Conservation (phyloP, 768 basidiomycete species). For the Amanita polypyramis region DNA sequence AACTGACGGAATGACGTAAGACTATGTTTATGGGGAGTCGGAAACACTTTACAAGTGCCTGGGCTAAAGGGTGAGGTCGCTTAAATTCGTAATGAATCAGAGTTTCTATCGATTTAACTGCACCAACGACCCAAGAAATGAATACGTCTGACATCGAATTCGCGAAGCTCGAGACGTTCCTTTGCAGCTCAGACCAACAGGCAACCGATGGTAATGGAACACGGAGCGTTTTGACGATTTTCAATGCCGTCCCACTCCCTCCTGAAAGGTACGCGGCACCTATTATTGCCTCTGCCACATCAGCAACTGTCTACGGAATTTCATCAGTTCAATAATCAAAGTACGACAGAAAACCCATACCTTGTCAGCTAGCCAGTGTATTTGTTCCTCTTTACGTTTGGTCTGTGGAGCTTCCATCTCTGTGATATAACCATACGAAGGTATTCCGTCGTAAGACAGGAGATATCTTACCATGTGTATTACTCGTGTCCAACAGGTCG, state of each 20-base stretch:
- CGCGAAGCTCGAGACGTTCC: slow-evolving; percentile 16
- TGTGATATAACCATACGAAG: background rate
- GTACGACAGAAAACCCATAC: slow-evolving; percentile 23
- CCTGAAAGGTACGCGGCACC: slow-evolving; percentile 74
- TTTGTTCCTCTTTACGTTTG: slow-evolving; percentile 25
- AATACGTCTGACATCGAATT: background rate
- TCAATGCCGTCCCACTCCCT: slow-evolving; percentile 56
- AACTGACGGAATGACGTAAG: background rate
- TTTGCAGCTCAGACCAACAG: slow-evolving; percentile 64
- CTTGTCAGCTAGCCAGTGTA: slow-evolving; percentile 68
- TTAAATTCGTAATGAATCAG: slow-evolving; percentile 57
- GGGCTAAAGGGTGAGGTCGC: slow-evolving; percentile 51
- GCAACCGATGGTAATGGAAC: slow-evolving; percentile 55
- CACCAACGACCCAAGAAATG: slow-evolving; percentile 12
- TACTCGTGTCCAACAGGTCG: background rate
- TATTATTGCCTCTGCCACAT: slow-evolving; percentile 78
- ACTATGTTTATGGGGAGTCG: background rate
- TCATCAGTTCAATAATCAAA: background rate
- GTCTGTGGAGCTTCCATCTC: background rate
- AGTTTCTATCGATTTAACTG: slow-evolving; percentile 45
- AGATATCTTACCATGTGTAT: background rate
- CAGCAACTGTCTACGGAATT: slow-evolving; percentile 55
- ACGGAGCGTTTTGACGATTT: slow-evolving; percentile 51
- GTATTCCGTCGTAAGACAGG: background rate
- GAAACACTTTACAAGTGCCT: slow-evolving; percentile 51